Percentiles rank a stretch among this genome's conserved stretches.
These are phyloP conservation scores for Elsinoe australis DNA, from an alignment of 2,329 filamentous ascomycete species.

Conservation along the genomic window DNA sequence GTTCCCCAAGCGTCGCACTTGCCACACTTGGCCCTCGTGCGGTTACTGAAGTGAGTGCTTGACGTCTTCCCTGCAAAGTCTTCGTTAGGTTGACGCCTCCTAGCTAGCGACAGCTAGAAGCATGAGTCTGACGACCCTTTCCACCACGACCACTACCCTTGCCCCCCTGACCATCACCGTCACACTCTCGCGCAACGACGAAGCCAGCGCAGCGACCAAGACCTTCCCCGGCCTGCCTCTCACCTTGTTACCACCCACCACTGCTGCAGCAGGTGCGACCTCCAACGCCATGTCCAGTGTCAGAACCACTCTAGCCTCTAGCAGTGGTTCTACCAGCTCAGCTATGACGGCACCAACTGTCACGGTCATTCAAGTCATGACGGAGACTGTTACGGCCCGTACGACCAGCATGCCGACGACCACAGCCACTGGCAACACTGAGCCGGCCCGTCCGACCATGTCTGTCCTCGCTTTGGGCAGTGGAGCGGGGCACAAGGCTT, in stretches of 20 bases:
- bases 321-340: not conserved
- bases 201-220: not conserved
- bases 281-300: not conserved
- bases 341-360: no score
- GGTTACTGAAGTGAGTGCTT: no score
- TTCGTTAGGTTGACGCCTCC: no score
- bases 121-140: not conserved
- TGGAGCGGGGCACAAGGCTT: not conserved
- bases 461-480: not conserved
- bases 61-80: no score
- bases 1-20: no score
- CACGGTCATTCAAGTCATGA: no score
- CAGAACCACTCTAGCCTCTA: not conserved
- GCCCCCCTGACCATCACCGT: slow-evolving; percentile 3
- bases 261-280: not conserved
- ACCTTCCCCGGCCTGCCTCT: not conserved
- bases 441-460: not conserved
- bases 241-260: not conserved
- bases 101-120: no score
- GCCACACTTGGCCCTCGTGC: no score
- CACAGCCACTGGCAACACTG: not conserved
- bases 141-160: slow-evolving; percentile 6
- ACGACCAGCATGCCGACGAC: not conserved
- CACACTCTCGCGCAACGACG: not conserved
- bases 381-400: no score